Conservation (phyloP, 495 filamentous ascomycete species). For the Daldinia decipiens region DNA sequence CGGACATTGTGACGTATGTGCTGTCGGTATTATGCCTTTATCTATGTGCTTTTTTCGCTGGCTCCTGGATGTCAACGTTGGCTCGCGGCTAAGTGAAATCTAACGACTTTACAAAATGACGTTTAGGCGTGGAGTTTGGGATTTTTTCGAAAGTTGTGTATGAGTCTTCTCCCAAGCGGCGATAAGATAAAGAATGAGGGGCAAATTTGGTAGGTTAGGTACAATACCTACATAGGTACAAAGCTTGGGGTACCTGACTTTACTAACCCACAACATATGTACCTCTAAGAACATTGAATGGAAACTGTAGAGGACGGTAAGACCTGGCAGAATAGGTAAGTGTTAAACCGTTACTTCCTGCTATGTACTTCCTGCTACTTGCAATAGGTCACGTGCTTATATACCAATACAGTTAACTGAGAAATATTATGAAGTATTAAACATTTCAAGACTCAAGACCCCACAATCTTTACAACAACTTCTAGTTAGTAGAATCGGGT, state of each 20-base stretch:
- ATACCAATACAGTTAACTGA: background rate
- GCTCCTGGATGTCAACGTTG: background rate
- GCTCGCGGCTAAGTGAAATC: background rate
- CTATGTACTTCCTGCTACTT: too few relatives aligned
- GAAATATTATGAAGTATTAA: background rate
- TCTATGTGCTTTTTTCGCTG: conserved; percentile 1
- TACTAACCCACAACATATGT: background rate
- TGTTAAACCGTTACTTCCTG: background rate
- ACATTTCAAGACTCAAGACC: too few relatives aligned
- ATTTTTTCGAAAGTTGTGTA: conserved; percentile 46
- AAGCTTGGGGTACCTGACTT: background rate
- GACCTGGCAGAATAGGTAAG: background rate
- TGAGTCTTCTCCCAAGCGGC: conserved; percentile 34
- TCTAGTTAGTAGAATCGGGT: too few relatives aligned
- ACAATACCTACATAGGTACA: background rate
- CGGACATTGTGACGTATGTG: conserved; percentile 34
- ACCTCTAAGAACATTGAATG: too few relatives aligned
- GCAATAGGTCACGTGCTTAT: background rate
- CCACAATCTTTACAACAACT: too few relatives aligned
- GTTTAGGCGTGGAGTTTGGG: conserved; percentile 35
- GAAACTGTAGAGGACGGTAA: background rate
- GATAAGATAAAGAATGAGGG: conserved; percentile 47
- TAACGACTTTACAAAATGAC: conserved; percentile 28
- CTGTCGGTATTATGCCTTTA: background rate
- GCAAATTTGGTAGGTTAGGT: conserved; percentile 29